Evolutionary conservation across 768 basidiomycete genomes (phyloP).

Genomic region (Suillus decipiens): DNA sequence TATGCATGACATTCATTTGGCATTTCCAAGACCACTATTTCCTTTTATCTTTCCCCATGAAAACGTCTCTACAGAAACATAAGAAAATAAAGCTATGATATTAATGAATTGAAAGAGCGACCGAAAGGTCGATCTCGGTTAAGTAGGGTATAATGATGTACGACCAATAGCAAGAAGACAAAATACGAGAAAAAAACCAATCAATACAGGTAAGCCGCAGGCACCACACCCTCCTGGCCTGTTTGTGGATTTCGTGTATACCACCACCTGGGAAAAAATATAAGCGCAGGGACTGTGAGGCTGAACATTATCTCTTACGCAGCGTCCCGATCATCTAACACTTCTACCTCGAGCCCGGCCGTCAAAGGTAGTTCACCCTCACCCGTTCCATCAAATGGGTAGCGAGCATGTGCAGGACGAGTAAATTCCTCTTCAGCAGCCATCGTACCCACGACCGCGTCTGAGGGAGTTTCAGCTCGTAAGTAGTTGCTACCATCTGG

Average conservation of each 20-base stretch:
- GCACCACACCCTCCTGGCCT: conserved; percentile 87
- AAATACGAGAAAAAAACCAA: conserved; percentile 27
- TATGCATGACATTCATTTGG: conserved; percentile 7
- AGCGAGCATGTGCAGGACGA: conserved; percentile 77
- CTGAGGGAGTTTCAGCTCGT: conserved; percentile 81
- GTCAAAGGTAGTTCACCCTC: conserved; percentile 77
- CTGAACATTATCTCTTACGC: conserved; percentile 51
- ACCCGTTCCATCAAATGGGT: conserved; percentile 77
- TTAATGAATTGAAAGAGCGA: conserved; percentile 33
- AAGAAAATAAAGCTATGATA: conserved; percentile 27
- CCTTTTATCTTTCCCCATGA: not conserved
- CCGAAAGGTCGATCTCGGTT: conserved; percentile 38
- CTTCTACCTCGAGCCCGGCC: conserved; percentile 70
- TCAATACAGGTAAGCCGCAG: conserved; percentile 89
- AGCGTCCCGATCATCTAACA: conserved; percentile 78
- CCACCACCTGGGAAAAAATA: conserved; percentile 74
- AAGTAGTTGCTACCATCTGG: conserved; percentile 78
- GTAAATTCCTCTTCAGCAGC: conserved; percentile 62
- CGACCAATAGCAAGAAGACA: conserved; percentile 32
- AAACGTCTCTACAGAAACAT: conserved; percentile 15
- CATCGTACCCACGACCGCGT: conserved; percentile 62
- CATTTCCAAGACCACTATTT: not conserved
- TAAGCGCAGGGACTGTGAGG: conserved; percentile 14
- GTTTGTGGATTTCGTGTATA: conserved; percentile 80
- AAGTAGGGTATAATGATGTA: conserved; percentile 39